Evolutionary conservation across 441 rosid genomes (phyloP), one percentile per base, ranked within the genome.

Genomic region (Erysimum cheiri): DNA sequence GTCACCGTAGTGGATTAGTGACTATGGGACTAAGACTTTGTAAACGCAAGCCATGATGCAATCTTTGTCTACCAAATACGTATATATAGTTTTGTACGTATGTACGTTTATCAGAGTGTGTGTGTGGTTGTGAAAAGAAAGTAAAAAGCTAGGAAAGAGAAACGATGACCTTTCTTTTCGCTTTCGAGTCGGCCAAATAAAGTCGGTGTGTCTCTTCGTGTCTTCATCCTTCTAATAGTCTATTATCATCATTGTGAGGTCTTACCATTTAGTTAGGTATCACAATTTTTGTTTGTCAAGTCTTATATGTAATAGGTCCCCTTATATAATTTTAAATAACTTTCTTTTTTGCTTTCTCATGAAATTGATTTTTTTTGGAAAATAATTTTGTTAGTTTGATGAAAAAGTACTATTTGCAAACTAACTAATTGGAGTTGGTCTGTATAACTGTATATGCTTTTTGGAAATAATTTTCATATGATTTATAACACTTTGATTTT

Each of bases 181-280:
- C 57, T 48, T 57, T 75, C 33, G 71, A 70, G 61, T 70, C 61
- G 71, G 71, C 79, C 75, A 70, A 75, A 63, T 33, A 63, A 70
- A 76, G 79, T 76, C 67, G 72, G 71, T 64, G 75, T 60, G 75
- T 75, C 68, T 50, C 71, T 76, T 54, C 71, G 64, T 76, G 71
- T 50, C 71, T 70, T 46, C 67, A 58, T 70, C 71, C 71, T 69
- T 44, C 8, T 55, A 61, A 67, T 44, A 61, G 70, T 69, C 66
- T 69, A 40, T 57, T 63, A 31, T 26, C 72, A 76, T 70, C 67
- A 64, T 70, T 64, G 57, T 50, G 26, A 74, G 22, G 78, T 61
- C 13, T 47, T 62, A 17, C 35, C 43, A 44, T 4, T 44, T 74
- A 22, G 53, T 74, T 74, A 53, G 58, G 69, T 68, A 15, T 68